phyloP scores from a whole-genome alignment of 2,329 filamentous ascomycete species.

The Polytolypa hystricis region DNA sequence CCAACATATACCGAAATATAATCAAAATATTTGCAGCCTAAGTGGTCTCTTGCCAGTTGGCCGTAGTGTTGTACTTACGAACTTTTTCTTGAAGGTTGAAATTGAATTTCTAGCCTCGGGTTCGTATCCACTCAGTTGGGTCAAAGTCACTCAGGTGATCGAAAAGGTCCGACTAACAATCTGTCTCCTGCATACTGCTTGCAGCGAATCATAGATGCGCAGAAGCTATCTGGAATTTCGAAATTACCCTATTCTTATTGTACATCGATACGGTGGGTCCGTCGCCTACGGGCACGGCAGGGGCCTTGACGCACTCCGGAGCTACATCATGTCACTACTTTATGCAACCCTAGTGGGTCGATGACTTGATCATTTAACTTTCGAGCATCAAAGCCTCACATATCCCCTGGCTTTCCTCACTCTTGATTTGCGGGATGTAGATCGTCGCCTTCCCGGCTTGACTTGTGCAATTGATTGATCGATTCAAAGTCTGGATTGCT shows the following conservation, averaged over 20 bases:
- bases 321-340: not conserved
- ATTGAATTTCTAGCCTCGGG: constrained; percentile 29
- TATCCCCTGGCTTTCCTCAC: not conserved
- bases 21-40: no score
- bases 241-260: no score
- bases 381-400: no score
- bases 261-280: no score
- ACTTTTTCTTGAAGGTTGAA: constrained; percentile 32
- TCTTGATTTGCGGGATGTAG: constrained; percentile 2
- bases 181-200: constrained; percentile 7
- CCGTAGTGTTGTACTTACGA: no score
- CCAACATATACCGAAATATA: no score
- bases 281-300: no score
- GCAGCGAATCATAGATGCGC: constrained; percentile 10
- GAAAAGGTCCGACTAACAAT: constrained; percentile 8
- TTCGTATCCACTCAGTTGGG: constrained; percentile 27
- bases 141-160: constrained; percentile 29
- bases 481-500: no score
- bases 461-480: constrained; percentile 4
- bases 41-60: no score
- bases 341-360: not conserved
- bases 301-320: constrained; percentile 1
- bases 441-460: constrained; percentile 1
- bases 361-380: no score
- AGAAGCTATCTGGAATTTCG: constrained; percentile 2